Conservation (phyloP, 345 rosid genomes). For the Citrus reticulata region DNA sequence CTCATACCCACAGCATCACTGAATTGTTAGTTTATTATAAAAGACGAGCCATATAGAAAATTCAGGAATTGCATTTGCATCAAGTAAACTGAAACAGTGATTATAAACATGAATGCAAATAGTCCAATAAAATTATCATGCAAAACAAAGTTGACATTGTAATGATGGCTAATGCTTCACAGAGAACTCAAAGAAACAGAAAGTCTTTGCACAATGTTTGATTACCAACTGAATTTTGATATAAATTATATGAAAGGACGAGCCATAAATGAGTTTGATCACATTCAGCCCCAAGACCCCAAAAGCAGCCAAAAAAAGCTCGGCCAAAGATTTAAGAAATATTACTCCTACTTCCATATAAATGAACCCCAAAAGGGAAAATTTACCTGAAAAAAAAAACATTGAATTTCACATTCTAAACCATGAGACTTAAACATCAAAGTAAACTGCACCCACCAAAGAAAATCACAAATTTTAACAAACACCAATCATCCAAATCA, state of each 20-base stretch:
- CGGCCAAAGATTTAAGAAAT: background rate
- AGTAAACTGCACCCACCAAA: slow-evolving; percentile 14
- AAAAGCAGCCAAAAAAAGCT: background rate
- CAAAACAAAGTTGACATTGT: background rate
- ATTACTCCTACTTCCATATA: background rate
- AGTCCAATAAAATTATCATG: background rate
- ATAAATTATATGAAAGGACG: background rate
- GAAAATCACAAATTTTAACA: slow-evolving; percentile 4
- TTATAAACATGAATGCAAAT: background rate
- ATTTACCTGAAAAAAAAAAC: background rate
- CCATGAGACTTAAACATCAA: slow-evolving; percentile 1
- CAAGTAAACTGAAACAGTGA: background rate
- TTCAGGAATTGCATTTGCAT: background rate
- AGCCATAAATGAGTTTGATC: background rate
- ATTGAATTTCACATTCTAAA: background rate
- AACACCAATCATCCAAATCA: background rate
- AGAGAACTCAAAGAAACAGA: background rate
- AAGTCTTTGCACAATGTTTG: background rate
- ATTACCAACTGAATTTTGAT: background rate
- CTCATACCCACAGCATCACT: background rate
- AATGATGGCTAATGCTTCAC: background rate
- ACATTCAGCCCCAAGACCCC: background rate
- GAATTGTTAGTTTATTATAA: background rate
- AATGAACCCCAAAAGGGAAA: background rate
- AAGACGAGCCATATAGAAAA: background rate